These are phyloP conservation scores for Nitzschia sp. DNA, from an alignment of 108 stramenopile genomes.

Conservation along the genomic window DNA sequence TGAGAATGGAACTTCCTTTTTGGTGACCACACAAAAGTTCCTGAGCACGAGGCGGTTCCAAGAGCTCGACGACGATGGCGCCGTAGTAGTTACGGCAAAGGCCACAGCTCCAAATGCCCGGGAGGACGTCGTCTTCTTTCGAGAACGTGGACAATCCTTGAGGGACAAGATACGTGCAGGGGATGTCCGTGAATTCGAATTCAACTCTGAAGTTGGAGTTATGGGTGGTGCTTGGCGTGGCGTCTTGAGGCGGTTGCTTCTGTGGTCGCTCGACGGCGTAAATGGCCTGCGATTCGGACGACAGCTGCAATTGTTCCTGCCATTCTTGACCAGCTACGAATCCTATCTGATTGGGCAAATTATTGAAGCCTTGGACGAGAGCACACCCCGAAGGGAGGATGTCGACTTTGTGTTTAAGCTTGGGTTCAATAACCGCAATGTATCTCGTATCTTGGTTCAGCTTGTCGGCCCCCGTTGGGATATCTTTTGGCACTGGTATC, in stretches of 20 bases:
- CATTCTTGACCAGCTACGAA: conserved; percentile 37
- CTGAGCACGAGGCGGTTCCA: background rate
- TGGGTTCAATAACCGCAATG: conserved; percentile 44
- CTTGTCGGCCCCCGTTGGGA: conserved; percentile 20
- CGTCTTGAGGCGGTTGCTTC: conserved; percentile 16
- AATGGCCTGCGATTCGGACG: conserved; percentile 28
- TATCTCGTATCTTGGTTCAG: conserved; percentile 29
- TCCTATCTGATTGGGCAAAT: conserved; percentile 31
- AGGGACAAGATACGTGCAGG: conserved; percentile 3
- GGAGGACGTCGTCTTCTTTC: background rate
- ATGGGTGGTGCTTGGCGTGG: conserved; percentile 26
- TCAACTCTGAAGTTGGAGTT: conserved; percentile 14
- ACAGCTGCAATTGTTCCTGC: conserved; percentile 32
- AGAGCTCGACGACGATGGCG: conserved; percentile 19
- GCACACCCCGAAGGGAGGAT: background rate
- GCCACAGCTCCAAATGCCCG: conserved; percentile 2
- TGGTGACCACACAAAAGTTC: conserved; percentile 17
- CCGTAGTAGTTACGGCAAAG: conserved; percentile 13
- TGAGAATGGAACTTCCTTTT: conserved; percentile 34
- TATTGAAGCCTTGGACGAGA: conserved; percentile 34
- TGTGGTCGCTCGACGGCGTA: conserved; percentile 21
- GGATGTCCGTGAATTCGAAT: conserved; percentile 24
- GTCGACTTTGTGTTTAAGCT: conserved; percentile 16
- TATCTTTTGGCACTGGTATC: conserved; percentile 35
- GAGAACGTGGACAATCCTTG: background rate